Percentiles rank a stretch among this genome's conserved stretches.
phyloP scores from a whole-genome alignment of 2,329 filamentous ascomycete species.

The Botrytis tulipae region DNA sequence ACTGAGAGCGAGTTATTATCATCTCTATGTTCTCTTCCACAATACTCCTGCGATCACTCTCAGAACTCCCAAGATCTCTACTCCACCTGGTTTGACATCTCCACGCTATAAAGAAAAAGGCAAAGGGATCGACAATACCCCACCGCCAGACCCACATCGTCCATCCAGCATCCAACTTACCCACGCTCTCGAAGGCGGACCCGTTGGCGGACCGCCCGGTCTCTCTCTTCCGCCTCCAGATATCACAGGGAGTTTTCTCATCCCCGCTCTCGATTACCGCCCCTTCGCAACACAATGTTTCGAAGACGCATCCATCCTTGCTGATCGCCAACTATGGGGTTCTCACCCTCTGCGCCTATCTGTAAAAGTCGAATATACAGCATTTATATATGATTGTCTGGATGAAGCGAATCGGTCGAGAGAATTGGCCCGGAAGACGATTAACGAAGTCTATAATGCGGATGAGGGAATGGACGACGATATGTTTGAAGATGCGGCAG shows the following conservation, averaged over 20 bases:
- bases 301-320: constrained; percentile 69
- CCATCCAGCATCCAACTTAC: constrained; percentile 38
- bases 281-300: constrained; percentile 81
- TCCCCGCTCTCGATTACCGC: constrained; percentile 77
- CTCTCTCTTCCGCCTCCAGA: constrained; percentile 40
- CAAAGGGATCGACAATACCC: constrained; percentile 33
- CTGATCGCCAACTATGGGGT: constrained; percentile 75
- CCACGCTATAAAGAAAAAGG: constrained; percentile 36
- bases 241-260: constrained; percentile 68
- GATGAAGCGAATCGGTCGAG: constrained; percentile 77
- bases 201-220: constrained; percentile 47
- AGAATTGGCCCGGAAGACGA: constrained; percentile 74
- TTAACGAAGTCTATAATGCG: constrained; percentile 87
- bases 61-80: constrained; percentile 40
- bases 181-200: constrained; percentile 41
- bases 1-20: constrained; percentile 88
- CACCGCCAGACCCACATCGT: constrained; percentile 28
- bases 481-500: constrained; percentile 88
- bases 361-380: constrained; percentile 87
- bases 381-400: constrained; percentile 90
- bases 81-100: constrained; percentile 39
- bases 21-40: constrained; percentile 95
- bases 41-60: constrained; percentile 71
- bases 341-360: constrained; percentile 87
- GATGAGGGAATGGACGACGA: constrained; percentile 92